phyloP scores from a whole-genome alignment of 106 monocot genomes.

The Phalaenopsis equestris region DNA sequence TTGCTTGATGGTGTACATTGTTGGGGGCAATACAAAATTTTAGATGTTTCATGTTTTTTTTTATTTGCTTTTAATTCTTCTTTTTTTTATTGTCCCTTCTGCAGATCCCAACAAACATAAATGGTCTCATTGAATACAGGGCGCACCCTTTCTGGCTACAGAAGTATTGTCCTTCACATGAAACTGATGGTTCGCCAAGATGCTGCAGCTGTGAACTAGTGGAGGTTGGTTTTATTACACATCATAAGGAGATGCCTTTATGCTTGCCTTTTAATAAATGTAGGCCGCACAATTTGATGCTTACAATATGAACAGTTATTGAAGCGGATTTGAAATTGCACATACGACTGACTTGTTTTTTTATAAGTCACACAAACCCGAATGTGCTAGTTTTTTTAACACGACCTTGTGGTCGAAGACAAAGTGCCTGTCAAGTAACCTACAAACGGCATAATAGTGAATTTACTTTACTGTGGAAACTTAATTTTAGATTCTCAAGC shows the following conservation, averaged over 20 bases:
- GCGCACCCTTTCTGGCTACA: slow-evolving; percentile 92
- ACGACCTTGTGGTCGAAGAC: too few species aligned
- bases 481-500: neutral
- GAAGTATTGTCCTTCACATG: slow-evolving; percentile 88
- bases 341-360: neutral
- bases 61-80: neutral
- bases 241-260: neutral
- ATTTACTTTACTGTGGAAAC: neutral
- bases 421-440: too few species aligned
- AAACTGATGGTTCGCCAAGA: slow-evolving; percentile 71
- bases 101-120: slow-evolving; percentile 75
- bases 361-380: too few species aligned
- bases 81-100: neutral
- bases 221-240: slow-evolving; percentile 52
- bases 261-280: neutral
- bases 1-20: too few species aligned
- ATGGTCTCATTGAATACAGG: slow-evolving; percentile 76
- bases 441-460: too few species aligned
- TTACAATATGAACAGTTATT: neutral
- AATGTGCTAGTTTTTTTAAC: too few species aligned
- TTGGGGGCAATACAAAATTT: too few species aligned
- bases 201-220: slow-evolving; percentile 96
- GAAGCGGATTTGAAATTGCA: neutral
- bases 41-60: too few species aligned
- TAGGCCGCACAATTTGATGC: neutral